phyloP scores from a whole-genome alignment of 768 basidiomycete species.

The Leucogyrophana mollusca region DNA sequence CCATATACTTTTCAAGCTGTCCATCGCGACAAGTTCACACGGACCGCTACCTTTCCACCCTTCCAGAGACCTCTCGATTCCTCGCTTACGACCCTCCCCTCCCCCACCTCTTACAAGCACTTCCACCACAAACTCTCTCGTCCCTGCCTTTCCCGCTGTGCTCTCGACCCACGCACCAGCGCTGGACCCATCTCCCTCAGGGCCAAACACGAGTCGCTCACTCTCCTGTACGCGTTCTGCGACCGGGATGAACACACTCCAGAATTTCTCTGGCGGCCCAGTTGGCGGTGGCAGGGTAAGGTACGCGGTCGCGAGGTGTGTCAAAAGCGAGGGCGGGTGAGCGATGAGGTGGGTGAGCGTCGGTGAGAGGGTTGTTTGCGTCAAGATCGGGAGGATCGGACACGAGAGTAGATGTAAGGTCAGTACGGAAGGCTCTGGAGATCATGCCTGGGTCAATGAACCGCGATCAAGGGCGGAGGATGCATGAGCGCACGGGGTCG shows the following conservation, averaged over 20 bases:
- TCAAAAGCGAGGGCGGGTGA: constrained; percentile 69
- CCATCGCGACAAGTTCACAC: constrained; percentile 50
- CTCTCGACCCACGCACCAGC: constrained; percentile 14
- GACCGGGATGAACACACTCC: constrained; percentile 72
- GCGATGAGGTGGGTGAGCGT: constrained; percentile 62
- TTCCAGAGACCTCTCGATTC: constrained; percentile 59
- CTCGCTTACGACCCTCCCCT: constrained; percentile 47
- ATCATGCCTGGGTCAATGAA: background rate
- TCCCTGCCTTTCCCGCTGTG: constrained; percentile 26
- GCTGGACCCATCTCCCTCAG: constrained; percentile 46
- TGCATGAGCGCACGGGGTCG: constrained; percentile 45
- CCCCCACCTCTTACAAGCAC: constrained; percentile 47
- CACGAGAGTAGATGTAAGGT: constrained; percentile 56
- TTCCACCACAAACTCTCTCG: constrained; percentile 59
- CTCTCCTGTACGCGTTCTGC: constrained; percentile 60
- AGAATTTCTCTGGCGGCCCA: constrained; percentile 69
- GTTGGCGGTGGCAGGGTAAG: constrained; percentile 68
- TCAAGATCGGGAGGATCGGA: constrained; percentile 52
- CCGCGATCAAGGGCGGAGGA: background rate
- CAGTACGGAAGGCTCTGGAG: constrained; percentile 53
- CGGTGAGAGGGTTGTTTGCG: constrained; percentile 62
- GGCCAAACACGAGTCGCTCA: constrained; percentile 59
- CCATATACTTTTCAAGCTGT: constrained; percentile 49
- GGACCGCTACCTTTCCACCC: constrained; percentile 52
- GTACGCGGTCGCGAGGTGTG: constrained; percentile 67